Conservation (phyloP, 129 eudicot species). For the Saposhnikovia divaricata region DNA sequence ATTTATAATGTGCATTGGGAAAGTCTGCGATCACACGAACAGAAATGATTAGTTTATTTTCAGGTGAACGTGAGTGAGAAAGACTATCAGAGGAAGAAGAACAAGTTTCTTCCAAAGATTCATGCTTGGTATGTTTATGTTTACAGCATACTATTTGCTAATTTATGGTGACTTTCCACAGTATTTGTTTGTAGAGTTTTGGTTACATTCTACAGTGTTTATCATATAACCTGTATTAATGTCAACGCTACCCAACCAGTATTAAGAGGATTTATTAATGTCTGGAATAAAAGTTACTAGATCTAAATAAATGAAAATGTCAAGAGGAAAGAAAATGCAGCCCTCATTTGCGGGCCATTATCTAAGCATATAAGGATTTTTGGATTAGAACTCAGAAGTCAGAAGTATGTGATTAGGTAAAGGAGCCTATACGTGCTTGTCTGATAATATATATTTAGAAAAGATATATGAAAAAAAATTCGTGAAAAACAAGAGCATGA, state of each 20-base stretch:
- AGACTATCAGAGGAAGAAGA: constrained; percentile 92
- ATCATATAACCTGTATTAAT: too few species aligned
- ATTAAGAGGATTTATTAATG: neutral
- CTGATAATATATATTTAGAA: neutral
- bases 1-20: neutral
- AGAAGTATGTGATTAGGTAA: neutral
- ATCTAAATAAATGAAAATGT: neutral
- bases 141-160: neutral
- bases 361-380: neutral
- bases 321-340: neutral
- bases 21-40: neutral
- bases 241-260: neutral
- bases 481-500: neutral
- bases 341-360: neutral
- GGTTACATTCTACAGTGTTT: neutral
- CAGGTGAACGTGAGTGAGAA: constrained; percentile 96
- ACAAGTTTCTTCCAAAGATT: constrained; percentile 95
- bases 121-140: constrained; percentile 79
- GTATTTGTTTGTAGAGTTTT: neutral
- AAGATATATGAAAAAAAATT: too few species aligned
- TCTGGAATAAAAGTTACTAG: neutral
- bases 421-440: neutral
- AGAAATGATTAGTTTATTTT: constrained; percentile 10
- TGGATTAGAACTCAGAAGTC: neutral
- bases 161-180: neutral